Percentiles rank a stretch among this genome's conserved stretches.
These are phyloP conservation scores for Eurotiales sp. DNA, from an alignment of 2,329 filamentous ascomycete species.

Conservation along the genomic window DNA sequence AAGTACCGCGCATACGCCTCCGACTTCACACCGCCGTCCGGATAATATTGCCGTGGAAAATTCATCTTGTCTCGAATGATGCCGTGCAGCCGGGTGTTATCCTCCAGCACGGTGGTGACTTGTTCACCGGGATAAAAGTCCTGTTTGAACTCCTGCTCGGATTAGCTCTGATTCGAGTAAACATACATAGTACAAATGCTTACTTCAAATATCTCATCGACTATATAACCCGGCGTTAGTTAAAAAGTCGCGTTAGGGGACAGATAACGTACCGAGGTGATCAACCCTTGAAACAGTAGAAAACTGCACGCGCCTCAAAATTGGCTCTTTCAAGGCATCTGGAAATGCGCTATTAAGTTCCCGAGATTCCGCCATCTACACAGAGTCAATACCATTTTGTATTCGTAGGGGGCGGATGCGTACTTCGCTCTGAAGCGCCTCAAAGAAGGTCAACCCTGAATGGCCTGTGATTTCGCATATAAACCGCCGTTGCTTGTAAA, in stretches of 20 bases:
- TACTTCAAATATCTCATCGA: constrained; percentile 51
- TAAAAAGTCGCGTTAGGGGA: constrained; percentile 7
- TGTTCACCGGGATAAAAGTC: constrained; percentile 89
- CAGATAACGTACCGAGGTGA: constrained; percentile 56
- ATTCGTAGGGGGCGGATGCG: constrained; percentile 27
- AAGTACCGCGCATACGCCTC: constrained; percentile 73
- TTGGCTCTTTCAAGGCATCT: constrained; percentile 83
- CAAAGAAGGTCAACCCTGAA: constrained; percentile 85
- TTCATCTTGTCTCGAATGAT: constrained; percentile 81
- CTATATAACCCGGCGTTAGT: constrained; percentile 27
- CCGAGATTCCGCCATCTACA: constrained; percentile 69
- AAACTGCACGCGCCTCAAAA: constrained; percentile 87
- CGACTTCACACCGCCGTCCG: constrained; percentile 66
- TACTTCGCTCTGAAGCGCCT: constrained; percentile 88
- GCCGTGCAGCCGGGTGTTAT: constrained; percentile 67
- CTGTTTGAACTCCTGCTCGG: constrained; percentile 65
- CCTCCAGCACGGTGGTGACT: constrained; percentile 68
- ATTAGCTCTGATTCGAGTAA: constrained; percentile 10
- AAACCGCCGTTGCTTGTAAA: constrained; percentile 89
- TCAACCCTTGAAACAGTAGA: constrained; percentile 86
- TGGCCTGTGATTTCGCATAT: constrained; percentile 96
- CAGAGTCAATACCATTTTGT: constrained; percentile 6
- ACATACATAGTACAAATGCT: constrained; percentile 22
- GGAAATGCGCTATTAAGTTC: constrained; percentile 92
- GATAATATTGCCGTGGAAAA: constrained; percentile 56